Base-by-base conservation (phyloP, 305 asterid species). In the Salvia sclarea region DNA sequence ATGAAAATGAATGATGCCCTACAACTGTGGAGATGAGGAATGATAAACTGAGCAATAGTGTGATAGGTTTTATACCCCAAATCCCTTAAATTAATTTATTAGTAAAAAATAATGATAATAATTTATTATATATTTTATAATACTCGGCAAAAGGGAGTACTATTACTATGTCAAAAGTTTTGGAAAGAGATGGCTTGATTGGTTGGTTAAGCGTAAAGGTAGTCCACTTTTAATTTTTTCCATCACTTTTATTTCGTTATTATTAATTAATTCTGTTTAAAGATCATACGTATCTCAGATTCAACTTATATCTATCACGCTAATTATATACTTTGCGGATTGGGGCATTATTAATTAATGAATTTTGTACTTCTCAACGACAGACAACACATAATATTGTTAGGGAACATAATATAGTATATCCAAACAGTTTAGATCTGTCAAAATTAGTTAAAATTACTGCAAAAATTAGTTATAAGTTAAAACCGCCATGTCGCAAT, bases 181-280 rank as follows among this genome's bases (percentile, higher is more conserved):
- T 68, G 73, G 66, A 68, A 28, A 17, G 73, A 43, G 74, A 58
- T 68, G 74, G 73, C 59, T 68, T 44, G 18, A 44, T 30, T 30
- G 41, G 55, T 63, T 45, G 68, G 57, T 45, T 44, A 9, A 63
- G 57, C 30, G 12, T 44, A 63, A 62, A 63, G 56, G 38, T 54
- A 54, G 5, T 3, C 21, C 14, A 33, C 44, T 33, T 56, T 57
- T 57, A 1, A 25, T 44, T 25, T 25, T 44, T 25, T 25, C 25
- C 41, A 44, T 41, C 35, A 0, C 16, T 24, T 43, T 43, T 44
- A 8, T 43, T 62, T 25, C n/a, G 16, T 13, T 41, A 6, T 1
- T 56, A 25, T 13, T 13, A 9, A 1, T 3, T 8, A 4, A 9
- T 14, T 57, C 44, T 31, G 4, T 4, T 0, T 14, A 7, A 4